Percentiles rank a stretch among this genome's conserved stretches.
phyloP scores from a whole-genome alignment of 139 green algal genomes.

The Chlamydomonas sphaeroides region DNA sequence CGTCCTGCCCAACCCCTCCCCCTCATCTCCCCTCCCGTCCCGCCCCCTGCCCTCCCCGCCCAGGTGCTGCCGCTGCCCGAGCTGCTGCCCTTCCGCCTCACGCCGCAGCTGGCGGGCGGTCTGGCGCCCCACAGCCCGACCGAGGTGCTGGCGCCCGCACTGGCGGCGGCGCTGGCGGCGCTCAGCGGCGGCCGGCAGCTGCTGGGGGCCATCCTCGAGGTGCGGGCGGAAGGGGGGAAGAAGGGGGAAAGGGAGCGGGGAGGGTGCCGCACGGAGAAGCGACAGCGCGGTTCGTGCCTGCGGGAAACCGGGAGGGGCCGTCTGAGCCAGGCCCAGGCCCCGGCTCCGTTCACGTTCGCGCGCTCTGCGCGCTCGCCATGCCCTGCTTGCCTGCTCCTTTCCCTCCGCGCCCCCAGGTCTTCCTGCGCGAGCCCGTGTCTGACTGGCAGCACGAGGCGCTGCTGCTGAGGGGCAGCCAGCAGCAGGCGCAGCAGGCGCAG shows the following conservation, averaged over 20 bases:
- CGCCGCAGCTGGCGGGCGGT: conserved; percentile 62
- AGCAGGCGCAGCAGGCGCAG: background rate
- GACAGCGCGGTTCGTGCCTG: background rate
- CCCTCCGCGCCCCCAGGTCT: conserved; percentile 49
- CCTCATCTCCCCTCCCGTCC: background rate
- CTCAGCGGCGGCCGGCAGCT: conserved; percentile 45
- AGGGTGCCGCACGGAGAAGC: background rate
- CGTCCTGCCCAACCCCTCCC: background rate
- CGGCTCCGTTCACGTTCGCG: no score
- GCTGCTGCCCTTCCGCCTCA: conserved; percentile 80
- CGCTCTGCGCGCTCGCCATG: background rate
- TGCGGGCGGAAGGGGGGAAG: background rate
- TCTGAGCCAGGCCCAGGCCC: no score
- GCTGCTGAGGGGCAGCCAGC: background rate
- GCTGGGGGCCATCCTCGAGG: conserved; percentile 43
- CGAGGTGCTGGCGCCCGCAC: conserved; percentile 49
- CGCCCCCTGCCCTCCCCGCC: background rate
- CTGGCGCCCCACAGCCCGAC: conserved; percentile 64
- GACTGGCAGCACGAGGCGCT: conserved; percentile 77
- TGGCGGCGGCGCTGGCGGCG: conserved; percentile 56
- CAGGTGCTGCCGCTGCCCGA: conserved; percentile 76
- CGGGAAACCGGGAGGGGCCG: background rate
- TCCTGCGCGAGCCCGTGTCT: conserved; percentile 73
- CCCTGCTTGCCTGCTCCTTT: background rate
- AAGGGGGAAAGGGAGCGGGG: background rate